Evolutionary conservation across 2,329 filamentous ascomycete genomes (phyloP).

Genomic region (Clonostachys rhizophaga): DNA sequence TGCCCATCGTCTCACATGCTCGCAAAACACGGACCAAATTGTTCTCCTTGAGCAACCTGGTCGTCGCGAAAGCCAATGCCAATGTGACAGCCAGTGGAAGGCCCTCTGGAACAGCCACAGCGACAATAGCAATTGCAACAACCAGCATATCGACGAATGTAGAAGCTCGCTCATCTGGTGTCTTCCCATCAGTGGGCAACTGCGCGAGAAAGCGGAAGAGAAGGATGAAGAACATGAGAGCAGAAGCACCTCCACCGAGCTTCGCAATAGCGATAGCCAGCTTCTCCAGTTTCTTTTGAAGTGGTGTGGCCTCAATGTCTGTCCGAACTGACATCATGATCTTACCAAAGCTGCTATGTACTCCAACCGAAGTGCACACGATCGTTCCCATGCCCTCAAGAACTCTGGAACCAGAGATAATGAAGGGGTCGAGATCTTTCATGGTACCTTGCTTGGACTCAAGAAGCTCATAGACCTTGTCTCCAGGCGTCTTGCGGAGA

Average conservation of each 20-base stretch:
- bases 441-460: conserved; percentile 33
- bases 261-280: conserved; percentile 25
- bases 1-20: conserved; percentile 66
- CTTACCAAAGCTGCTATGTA: conserved; percentile 47
- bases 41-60: conserved; percentile 62
- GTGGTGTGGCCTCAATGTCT: conserved; percentile 45
- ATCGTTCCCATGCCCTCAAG: conserved; percentile 49
- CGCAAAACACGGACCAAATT: conserved; percentile 60
- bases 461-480: conserved; percentile 52
- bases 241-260: conserved; percentile 58
- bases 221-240: conserved; percentile 70
- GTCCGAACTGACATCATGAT: conserved; percentile 50
- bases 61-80: conserved; percentile 61
- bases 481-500: conserved; percentile 59
- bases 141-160: conserved; percentile 61
- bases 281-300: conserved; percentile 46
- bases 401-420: conserved; percentile 51
- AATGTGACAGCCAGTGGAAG: conserved; percentile 62
- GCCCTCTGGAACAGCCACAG: conserved; percentile 64
- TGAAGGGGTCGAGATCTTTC: conserved; percentile 59
- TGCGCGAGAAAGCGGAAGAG: conserved; percentile 71
- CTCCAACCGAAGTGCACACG: conserved; percentile 50
- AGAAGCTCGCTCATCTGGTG: conserved; percentile 49
- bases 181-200: conserved; percentile 44
- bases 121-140: conserved; percentile 60